Percentiles rank a stretch among this genome's conserved stretches.
Conservation (phyloP, 306 rosid species). For the Quercus rubra region DNA sequence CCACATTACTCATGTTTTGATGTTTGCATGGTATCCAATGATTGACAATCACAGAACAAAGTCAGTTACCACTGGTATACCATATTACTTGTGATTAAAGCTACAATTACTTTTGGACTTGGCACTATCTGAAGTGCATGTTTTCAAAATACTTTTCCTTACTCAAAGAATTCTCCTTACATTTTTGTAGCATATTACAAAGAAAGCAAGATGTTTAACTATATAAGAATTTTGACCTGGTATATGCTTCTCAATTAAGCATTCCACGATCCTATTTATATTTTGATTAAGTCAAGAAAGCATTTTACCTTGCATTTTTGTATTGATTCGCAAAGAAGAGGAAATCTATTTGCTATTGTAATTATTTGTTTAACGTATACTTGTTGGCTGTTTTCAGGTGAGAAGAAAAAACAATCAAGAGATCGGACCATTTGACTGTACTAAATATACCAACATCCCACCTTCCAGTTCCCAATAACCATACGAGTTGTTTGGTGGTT, state of each 20-base stretch:
- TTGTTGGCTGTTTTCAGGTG: conserved; percentile 51
- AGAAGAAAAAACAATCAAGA: conserved; percentile 58
- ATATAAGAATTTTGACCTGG: background rate
- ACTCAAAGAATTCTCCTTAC: too few relatives aligned
- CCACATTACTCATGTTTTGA: background rate
- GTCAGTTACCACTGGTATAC: background rate
- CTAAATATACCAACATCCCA: conserved; percentile 52
- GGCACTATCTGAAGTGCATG: too few relatives aligned
- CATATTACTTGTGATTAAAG: background rate
- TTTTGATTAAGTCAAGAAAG: background rate
- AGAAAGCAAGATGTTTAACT: background rate
- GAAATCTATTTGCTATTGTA: background rate
- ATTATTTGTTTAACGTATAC: background rate
- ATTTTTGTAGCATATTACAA: background rate
- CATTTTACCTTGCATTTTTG: background rate
- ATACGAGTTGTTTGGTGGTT: background rate
- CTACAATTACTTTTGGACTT: background rate
- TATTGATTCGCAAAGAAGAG: background rate
- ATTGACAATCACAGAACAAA: too few relatives aligned
- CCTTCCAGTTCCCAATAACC: conserved; percentile 30
- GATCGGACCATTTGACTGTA: conserved; percentile 88
- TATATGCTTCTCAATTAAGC: background rate
- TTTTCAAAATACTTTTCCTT: too few relatives aligned
- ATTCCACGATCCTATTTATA: background rate
- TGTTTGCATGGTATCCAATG: too few relatives aligned